Evolutionary conservation across 2,329 filamentous ascomycete genomes (phyloP).

Genomic region (Penicillium rolfsii): DNA sequence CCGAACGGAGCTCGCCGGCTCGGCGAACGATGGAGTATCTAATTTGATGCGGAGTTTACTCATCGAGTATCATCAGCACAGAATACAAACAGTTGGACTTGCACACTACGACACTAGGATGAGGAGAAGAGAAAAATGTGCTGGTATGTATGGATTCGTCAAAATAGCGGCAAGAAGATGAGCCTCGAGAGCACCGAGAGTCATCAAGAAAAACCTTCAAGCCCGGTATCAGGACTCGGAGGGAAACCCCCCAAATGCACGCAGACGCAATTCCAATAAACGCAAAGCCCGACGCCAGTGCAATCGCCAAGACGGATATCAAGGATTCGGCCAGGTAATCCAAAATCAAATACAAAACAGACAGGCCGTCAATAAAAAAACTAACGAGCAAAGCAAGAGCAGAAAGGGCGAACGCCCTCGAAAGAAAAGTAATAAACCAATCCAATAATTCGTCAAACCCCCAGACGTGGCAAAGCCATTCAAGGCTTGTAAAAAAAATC

Average conservation of each 20-base stretch:
- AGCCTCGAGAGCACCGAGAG: constrained; percentile 19
- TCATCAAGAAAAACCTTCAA: constrained; percentile 22
- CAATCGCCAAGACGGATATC: constrained; percentile 44
- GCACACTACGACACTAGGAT: not conserved
- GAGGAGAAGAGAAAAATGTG: not conserved
- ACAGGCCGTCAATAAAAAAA: constrained; percentile 9
- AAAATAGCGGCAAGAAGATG: constrained; percentile 29
- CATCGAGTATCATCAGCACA: not conserved
- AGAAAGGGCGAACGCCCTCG: constrained; percentile 18
- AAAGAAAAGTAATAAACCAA: constrained; percentile 17
- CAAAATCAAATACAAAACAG: constrained; percentile 10
- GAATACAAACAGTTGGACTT: not conserved
- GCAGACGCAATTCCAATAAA: constrained; percentile 30
- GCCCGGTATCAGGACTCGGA: constrained; percentile 13
- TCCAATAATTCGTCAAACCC: constrained; percentile 28
- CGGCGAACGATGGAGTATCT: not conserved
- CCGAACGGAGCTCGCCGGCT: constrained; percentile 26
- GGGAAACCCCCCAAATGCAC: constrained; percentile 26
- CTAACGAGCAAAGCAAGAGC: not conserved
- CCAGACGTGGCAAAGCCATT: constrained; percentile 17
- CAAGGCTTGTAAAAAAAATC: constrained; percentile 13
- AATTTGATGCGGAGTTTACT: not conserved
- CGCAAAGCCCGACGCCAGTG: constrained; percentile 37
- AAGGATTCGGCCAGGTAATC: constrained; percentile 28
- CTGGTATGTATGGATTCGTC: constrained; percentile 31